Conservation (phyloP, 805 yeast species). For the Metahyphopichia silvanorum region DNA sequence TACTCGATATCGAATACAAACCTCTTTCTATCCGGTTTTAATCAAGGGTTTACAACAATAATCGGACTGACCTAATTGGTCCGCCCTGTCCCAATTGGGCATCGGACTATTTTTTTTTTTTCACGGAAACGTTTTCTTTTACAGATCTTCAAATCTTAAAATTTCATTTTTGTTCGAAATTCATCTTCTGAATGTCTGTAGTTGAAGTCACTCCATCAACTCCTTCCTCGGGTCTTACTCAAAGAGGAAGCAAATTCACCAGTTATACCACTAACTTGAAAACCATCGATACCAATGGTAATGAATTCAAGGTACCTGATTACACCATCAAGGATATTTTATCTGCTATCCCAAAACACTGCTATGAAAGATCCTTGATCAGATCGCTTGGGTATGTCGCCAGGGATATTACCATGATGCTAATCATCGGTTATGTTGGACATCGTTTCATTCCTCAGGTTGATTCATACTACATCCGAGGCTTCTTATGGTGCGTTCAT, state of each 20-base stretch:
- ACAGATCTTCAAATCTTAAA: no score
- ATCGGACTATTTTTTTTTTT: no score
- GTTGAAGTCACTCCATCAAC: slow-evolving; percentile 4
- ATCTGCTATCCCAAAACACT: slow-evolving; percentile 57
- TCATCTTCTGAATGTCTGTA: slow-evolving; percentile 2
- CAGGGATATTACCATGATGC: slow-evolving; percentile 49
- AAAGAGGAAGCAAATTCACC: slow-evolving; percentile 10
- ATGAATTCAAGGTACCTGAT: slow-evolving; percentile 58
- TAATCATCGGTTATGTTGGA: slow-evolving; percentile 40
- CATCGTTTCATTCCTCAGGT: slow-evolving; percentile 42
- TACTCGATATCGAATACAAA: no score
- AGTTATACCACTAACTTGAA: slow-evolving; percentile 12
- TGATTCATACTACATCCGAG: slow-evolving; percentile 26
- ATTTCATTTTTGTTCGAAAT: no score
- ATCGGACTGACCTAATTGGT: no score
- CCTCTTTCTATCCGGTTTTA: no score
- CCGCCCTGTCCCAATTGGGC: no score
- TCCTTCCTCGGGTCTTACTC: slow-evolving; percentile 2
- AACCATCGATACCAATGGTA: slow-evolving; percentile 53
- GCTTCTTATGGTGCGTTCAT: slow-evolving; percentile 39
- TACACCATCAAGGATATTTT: slow-evolving; percentile 56
- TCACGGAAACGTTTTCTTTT: no score
- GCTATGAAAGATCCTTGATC: slow-evolving; percentile 52
- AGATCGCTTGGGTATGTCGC: slow-evolving; percentile 50
- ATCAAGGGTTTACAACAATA: no score